Evolutionary conservation across 176 grass and related monocot species (phyloP).

Genomic region (Aechmea fasciata): DNA sequence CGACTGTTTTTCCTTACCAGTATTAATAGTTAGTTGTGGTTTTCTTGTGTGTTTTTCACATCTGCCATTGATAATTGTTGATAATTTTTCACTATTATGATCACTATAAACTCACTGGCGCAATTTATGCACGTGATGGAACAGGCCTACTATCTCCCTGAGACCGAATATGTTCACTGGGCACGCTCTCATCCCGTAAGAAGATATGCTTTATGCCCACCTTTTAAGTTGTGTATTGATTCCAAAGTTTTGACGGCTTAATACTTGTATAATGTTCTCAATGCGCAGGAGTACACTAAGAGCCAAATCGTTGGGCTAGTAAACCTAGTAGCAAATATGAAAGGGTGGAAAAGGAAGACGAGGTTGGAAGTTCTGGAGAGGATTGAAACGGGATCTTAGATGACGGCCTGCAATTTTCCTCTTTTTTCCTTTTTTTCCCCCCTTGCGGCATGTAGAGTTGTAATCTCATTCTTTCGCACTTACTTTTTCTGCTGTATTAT

Average conservation of each 20-base stretch:
- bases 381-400: slow-evolving; percentile 73
- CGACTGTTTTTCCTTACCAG: no score
- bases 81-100: neutral
- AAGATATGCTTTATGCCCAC: neutral
- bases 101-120: neutral
- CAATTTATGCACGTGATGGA: slow-evolving; percentile 14
- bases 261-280: neutral
- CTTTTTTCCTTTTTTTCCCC: slow-evolving; percentile 24
- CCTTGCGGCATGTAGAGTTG: slow-evolving; percentile 51
- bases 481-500: slow-evolving; percentile 17
- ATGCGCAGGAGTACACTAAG: slow-evolving; percentile 72
- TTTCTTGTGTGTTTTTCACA: no score
- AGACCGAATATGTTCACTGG: slow-evolving; percentile 98
- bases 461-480: slow-evolving; percentile 15
- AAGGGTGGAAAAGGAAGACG: slow-evolving; percentile 90
- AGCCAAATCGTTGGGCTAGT: slow-evolving; percentile 70
- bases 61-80: no score
- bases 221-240: neutral
- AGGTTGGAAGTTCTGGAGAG: slow-evolving; percentile 77
- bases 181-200: slow-evolving; percentile 88
- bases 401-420: slow-evolving; percentile 18
- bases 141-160: slow-evolving; percentile 92
- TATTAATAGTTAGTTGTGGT: no score
- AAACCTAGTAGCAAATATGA: slow-evolving; percentile 92
- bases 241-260: neutral